These are phyloP conservation scores for Lenzites betulinus DNA, from an alignment of 768 basidiomycete species.

Conservation along the genomic window DNA sequence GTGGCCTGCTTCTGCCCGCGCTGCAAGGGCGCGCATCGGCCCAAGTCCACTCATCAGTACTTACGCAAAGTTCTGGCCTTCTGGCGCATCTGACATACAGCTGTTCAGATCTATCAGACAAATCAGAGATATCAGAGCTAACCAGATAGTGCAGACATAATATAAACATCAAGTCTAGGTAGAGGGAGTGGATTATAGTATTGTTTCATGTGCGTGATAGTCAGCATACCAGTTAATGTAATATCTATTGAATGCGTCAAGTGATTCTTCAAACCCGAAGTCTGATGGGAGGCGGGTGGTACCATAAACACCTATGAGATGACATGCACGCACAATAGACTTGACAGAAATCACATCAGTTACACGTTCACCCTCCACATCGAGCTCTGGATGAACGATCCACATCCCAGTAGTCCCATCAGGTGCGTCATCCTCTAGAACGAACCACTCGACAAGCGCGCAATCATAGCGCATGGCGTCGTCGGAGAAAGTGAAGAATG, in stretches of 20 bases:
- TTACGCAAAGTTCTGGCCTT: neutral
- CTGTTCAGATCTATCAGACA: neutral
- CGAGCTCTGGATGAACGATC: neutral
- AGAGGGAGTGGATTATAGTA: neutral
- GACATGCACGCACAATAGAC: neutral
- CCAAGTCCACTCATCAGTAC: slow-evolving; percentile 1
- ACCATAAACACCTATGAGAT: neutral
- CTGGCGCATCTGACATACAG: neutral
- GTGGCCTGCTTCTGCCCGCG: neutral
- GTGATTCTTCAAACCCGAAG: neutral
- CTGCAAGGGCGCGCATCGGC: neutral
- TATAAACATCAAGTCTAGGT: neutral
- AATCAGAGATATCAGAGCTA: neutral
- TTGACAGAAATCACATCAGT: neutral
- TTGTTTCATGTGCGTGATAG: slow-evolving; percentile 3
- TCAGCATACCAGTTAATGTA: slow-evolving; percentile 6
- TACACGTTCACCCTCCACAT: neutral
- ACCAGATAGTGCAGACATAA: neutral
- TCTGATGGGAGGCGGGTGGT: neutral
- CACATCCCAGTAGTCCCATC: neutral
- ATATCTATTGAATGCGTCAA: slow-evolving; percentile 4
- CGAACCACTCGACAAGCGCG: neutral
- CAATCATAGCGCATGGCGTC: neutral
- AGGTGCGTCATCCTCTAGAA: neutral
- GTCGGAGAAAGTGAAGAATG: neutral